Evolutionary conservation across 2,329 filamentous ascomycete genomes (phyloP).

Genomic region (Exophiala bonariae): DNA sequence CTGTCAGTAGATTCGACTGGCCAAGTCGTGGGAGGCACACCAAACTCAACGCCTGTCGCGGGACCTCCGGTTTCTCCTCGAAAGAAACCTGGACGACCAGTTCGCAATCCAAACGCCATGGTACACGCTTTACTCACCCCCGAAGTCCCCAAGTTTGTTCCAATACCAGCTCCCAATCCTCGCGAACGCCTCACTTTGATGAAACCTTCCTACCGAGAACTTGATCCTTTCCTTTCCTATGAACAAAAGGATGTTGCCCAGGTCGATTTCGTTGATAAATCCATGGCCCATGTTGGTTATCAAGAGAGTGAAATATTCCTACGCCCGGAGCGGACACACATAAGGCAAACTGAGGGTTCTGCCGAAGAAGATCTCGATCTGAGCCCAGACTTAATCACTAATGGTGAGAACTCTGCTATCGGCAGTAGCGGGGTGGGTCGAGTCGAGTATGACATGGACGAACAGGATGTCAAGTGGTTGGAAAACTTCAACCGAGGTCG

Average conservation of each 20-base stretch:
- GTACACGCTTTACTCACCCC: conserved; percentile 60
- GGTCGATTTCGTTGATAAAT: conserved; percentile 89
- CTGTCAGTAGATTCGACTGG: too few relatives aligned
- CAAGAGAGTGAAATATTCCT: conserved; percentile 91
- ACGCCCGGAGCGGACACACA: conserved; percentile 71
- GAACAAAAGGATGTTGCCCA: conserved; percentile 84
- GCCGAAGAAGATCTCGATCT: conserved; percentile 65
- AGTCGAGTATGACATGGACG: conserved; percentile 99
- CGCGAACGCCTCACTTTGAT: conserved; percentile 50
- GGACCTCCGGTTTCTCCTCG: conserved; percentile 76
- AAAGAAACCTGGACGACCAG: conserved; percentile 64
- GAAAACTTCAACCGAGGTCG: conserved; percentile 78
- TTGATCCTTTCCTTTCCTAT: conserved; percentile 49
- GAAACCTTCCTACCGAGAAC: conserved; percentile 48
- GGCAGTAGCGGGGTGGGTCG: conserved; percentile 64
- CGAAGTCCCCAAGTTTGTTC: conserved; percentile 53
- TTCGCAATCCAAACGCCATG: conserved; percentile 63
- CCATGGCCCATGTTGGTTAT: conserved; percentile 94
- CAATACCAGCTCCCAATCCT: conserved; percentile 50
- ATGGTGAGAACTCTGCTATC: conserved; percentile 58
- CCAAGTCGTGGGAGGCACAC: conserved; percentile 2
- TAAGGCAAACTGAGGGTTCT: conserved; percentile 61
- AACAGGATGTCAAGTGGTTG: conserved; percentile 97
- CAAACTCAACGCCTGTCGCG: conserved; percentile 69
- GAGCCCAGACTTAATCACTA: conserved; percentile 54